These are phyloP conservation scores for Ostreobium quekettii DNA, from an alignment of 139 green algal genomes.

Conservation along the genomic window DNA sequence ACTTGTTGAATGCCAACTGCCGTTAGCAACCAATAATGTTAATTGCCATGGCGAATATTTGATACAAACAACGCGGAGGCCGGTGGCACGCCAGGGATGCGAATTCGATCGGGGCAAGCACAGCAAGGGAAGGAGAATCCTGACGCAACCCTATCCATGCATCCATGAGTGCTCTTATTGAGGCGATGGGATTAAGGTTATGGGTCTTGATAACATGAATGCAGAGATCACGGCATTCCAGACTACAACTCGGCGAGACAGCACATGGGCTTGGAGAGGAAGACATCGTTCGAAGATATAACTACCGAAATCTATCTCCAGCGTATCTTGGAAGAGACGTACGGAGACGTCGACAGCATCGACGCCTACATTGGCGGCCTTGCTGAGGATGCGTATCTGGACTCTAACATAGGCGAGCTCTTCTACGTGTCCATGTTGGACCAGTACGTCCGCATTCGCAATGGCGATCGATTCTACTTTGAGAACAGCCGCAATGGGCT, in stretches of 20 bases:
- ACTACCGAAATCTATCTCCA: conserved; percentile 11
- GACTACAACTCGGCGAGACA: conserved; percentile 31
- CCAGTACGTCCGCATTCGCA: conserved; percentile 25
- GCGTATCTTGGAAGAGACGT: conserved; percentile 1
- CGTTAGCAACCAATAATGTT: no score
- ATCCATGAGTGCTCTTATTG: no score
- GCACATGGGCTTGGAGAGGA: conserved; percentile 1
- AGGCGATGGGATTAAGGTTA: no score
- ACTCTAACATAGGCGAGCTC: conserved; percentile 25
- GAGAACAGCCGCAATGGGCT: conserved; percentile 18
- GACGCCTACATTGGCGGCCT: conserved; percentile 31
- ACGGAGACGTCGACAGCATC: conserved; percentile 17
- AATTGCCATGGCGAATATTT: no score
- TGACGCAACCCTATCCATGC: no score
- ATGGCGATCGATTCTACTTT: conserved; percentile 35
- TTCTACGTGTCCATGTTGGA: conserved; percentile 24
- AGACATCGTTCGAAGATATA: conserved; percentile 17
- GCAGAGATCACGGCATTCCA: conserved; percentile 34
- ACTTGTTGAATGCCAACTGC: no score
- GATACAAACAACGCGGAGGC: no score
- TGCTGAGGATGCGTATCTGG: conserved; percentile 19
- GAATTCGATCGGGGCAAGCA: no score
- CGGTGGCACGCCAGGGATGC: no score
- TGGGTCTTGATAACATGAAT: no score
- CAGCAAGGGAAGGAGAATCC: no score